A percentile compares a stretch with the other conserved stretches of the same genome.
These are phyloP conservation scores for Glebionis coronaria DNA, from an alignment of 129 eudicot species.

Conservation along the genomic window DNA sequence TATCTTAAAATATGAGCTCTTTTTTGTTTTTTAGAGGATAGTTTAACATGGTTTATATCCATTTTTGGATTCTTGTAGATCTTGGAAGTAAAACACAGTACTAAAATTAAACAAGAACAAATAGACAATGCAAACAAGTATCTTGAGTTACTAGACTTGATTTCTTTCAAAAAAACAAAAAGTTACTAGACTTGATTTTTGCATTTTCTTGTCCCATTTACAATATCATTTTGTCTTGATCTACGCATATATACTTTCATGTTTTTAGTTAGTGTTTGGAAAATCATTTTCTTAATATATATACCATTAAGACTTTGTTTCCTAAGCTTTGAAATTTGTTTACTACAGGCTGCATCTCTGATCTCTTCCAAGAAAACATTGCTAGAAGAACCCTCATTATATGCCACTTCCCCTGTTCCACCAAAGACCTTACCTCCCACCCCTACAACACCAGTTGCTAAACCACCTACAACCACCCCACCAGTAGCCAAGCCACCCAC, in stretches of 20 bases:
- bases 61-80: slow-evolving; percentile 31
- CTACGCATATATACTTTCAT: background rate
- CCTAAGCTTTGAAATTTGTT: background rate
- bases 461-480: slow-evolving; percentile 33
- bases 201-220: background rate
- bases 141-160: slow-evolving; percentile 2
- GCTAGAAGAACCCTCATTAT: background rate
- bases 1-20: background rate
- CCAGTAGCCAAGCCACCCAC: slow-evolving; percentile 22
- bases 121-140: slow-evolving; percentile 1
- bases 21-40: background rate
- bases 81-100: slow-evolving; percentile 11
- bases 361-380: no score
- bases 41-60: slow-evolving; percentile 4
- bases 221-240: background rate
- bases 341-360: slow-evolving; percentile 16
- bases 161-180: no score
- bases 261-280: background rate
- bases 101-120: slow-evolving; percentile 10
- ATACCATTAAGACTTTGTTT: no score
- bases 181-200: slow-evolving; percentile 8
- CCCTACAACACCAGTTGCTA: slow-evolving; percentile 31
- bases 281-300: background rate
- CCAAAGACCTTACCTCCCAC: slow-evolving; percentile 21
- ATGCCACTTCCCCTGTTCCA: slow-evolving; percentile 19